These are phyloP conservation scores for Russula dissimulans DNA, from an alignment of 768 basidiomycete genomes.

Conservation along the genomic window DNA sequence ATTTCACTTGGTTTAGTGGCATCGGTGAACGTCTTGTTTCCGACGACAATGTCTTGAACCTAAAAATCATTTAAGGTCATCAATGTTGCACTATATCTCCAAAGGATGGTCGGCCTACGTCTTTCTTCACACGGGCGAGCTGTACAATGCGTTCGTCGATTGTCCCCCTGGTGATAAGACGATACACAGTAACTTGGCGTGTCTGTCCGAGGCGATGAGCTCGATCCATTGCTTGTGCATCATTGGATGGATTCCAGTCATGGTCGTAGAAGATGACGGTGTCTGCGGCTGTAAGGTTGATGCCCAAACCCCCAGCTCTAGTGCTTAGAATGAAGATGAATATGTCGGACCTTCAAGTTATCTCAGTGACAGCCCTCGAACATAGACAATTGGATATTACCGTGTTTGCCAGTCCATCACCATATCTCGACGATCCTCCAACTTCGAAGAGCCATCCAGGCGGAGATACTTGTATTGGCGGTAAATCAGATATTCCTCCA, in stretches of 20 bases:
- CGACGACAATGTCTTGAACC: slow-evolving; percentile 99
- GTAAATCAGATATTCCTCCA: slow-evolving; percentile 97
- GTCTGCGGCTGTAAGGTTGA: slow-evolving; percentile 93
- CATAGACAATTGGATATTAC: slow-evolving; percentile 34
- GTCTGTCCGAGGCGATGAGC: slow-evolving; percentile 96
- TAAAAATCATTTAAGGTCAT: slow-evolving; percentile 25
- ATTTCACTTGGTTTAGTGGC: slow-evolving; percentile 94
- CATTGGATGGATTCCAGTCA: slow-evolving; percentile 96
- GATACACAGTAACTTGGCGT: slow-evolving; percentile 93
- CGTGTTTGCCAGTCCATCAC: slow-evolving; percentile 98
- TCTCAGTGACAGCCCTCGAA: slow-evolving; percentile 3
- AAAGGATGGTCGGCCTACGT: slow-evolving; percentile 41
- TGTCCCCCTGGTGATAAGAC: slow-evolving; percentile 86
- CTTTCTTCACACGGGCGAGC: slow-evolving; percentile 93
- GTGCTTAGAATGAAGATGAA: slow-evolving; percentile 89
- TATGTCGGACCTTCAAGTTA: slow-evolving; percentile 60
- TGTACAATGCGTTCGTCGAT: slow-evolving; percentile 97
- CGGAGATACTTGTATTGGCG: slow-evolving; percentile 93
- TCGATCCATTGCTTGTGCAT: slow-evolving; percentile 97
- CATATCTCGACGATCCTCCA: slow-evolving; percentile 97
- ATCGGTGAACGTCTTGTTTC: slow-evolving; percentile 91
- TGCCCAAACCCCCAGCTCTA: slow-evolving; percentile 90
- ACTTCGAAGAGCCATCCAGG: slow-evolving; percentile 86
- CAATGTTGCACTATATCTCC: background rate
- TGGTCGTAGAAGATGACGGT: slow-evolving; percentile 94